phyloP scores from a whole-genome alignment of 345 rosid genomes.

The Pistacia atlantica region DNA sequence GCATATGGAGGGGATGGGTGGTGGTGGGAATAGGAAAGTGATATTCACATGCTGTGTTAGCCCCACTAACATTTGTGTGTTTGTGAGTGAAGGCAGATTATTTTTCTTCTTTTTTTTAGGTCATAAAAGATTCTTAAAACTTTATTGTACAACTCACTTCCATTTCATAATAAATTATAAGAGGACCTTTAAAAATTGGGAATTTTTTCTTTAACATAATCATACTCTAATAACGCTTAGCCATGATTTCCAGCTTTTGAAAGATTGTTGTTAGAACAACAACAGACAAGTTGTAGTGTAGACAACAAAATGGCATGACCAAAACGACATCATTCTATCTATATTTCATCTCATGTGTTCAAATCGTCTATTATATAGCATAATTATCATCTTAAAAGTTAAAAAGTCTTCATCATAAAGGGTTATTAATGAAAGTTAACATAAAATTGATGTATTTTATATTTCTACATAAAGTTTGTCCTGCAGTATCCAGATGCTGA shows the following conservation, averaged over 20 bases:
- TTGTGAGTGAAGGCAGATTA: no score
- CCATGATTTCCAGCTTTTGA: background rate
- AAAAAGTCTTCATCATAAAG: background rate
- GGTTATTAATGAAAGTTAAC: background rate
- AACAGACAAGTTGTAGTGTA: background rate
- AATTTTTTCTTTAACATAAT: no score
- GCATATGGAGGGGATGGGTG: slow-evolving; percentile 14
- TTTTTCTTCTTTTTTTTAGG: background rate
- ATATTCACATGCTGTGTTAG: slow-evolving; percentile 46
- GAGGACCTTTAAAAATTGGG: background rate
- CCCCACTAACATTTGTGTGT: slow-evolving; percentile 31
- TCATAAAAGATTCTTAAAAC: background rate
- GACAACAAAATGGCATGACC: background rate
- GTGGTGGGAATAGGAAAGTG: slow-evolving; percentile 49
- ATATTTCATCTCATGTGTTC: background rate
- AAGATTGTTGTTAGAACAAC: background rate
- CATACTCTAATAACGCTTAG: background rate
- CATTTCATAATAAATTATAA: background rate
- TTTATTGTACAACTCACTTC: background rate
- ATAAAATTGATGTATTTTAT: background rate
- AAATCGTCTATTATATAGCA: background rate
- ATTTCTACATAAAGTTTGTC: background rate
- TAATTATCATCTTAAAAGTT: background rate
- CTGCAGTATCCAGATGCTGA: background rate
- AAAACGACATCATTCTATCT: background rate